Evolutionary conservation across 768 basidiomycete genomes (phyloP).

Genomic region (Piloderma croceum): DNA sequence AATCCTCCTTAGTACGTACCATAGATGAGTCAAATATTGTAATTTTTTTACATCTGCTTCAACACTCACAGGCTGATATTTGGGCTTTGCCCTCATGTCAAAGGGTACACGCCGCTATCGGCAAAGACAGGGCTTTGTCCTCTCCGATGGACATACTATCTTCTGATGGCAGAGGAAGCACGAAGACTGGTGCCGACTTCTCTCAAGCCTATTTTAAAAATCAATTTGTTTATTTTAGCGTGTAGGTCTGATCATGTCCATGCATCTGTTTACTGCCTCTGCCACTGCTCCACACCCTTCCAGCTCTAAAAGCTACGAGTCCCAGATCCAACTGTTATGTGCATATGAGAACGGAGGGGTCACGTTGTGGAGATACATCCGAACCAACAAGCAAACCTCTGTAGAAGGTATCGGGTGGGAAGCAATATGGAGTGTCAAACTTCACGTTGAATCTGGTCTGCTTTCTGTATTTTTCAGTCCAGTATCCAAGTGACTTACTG

Average conservation of each 20-base stretch:
- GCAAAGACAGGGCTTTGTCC: slow-evolving; percentile 39
- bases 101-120: slow-evolving; percentile 82
- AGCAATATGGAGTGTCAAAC: slow-evolving; percentile 54
- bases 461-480: slow-evolving; percentile 2
- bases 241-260: slow-evolving; percentile 83
- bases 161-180: slow-evolving; percentile 44
- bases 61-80: slow-evolving; percentile 64
- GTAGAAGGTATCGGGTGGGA: slow-evolving; percentile 76
- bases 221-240: neutral
- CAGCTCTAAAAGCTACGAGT: slow-evolving; percentile 23
- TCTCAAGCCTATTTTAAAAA: neutral
- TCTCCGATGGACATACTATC: slow-evolving; percentile 27
- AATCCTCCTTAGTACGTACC: slow-evolving; percentile 68
- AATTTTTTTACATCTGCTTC: no score
- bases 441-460: slow-evolving; percentile 72
- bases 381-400: slow-evolving; percentile 38
- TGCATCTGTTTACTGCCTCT: slow-evolving; percentile 53
- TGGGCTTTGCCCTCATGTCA: slow-evolving; percentile 69
- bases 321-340: slow-evolving; percentile 56
- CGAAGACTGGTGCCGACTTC: slow-evolving; percentile 45
- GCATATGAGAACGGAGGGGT: slow-evolving; percentile 90
- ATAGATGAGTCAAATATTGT: no score
- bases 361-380: slow-evolving; percentile 50
- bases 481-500: neutral
- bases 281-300: slow-evolving; percentile 20